Evolutionary conservation across 768 basidiomycete genomes (phyloP).

Genomic region (Trametes gibbosa): DNA sequence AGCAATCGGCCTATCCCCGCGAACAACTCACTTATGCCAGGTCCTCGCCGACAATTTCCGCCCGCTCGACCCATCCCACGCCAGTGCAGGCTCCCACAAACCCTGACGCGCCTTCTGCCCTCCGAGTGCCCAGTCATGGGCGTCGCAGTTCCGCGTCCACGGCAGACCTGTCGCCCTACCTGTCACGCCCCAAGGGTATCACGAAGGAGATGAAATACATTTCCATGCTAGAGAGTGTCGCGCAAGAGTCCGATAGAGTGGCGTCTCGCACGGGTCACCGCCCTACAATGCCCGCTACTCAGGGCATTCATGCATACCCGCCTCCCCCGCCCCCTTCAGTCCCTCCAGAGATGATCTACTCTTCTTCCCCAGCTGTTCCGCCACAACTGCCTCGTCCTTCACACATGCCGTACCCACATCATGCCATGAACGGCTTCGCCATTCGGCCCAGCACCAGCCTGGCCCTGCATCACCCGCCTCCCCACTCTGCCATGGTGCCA

Average conservation of each 20-base stretch:
- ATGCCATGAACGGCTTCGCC: constrained; percentile 26
- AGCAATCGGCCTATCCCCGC: background rate
- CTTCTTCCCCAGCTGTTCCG: constrained; percentile 24
- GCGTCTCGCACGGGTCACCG: constrained; percentile 22
- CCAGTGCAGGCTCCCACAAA: background rate
- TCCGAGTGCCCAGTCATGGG: constrained; percentile 15
- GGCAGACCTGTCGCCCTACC: constrained; percentile 70
- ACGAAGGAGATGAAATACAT: constrained; percentile 67
- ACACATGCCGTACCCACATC: constrained; percentile 17
- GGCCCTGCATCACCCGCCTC: constrained; percentile 26
- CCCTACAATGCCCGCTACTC: background rate
- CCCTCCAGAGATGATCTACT: constrained; percentile 35
- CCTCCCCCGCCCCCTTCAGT: constrained; percentile 26
- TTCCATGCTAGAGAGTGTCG: constrained; percentile 68
- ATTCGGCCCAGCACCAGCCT: constrained; percentile 39
- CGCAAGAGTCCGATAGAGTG: constrained; percentile 68
- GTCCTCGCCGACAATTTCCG: constrained; percentile 3
- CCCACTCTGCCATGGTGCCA: constrained; percentile 13
- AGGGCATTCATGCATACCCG: background rate
- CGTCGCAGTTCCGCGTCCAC: constrained; percentile 45
- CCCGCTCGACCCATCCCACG: background rate
- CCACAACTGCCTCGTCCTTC: background rate
- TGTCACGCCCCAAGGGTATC: constrained; percentile 51
- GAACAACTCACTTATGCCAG: background rate
- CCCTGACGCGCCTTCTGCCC: background rate